Evolutionary conservation across 23 red algal genomes (phyloP).

Genomic region (Gracilariopsis chorda): DNA sequence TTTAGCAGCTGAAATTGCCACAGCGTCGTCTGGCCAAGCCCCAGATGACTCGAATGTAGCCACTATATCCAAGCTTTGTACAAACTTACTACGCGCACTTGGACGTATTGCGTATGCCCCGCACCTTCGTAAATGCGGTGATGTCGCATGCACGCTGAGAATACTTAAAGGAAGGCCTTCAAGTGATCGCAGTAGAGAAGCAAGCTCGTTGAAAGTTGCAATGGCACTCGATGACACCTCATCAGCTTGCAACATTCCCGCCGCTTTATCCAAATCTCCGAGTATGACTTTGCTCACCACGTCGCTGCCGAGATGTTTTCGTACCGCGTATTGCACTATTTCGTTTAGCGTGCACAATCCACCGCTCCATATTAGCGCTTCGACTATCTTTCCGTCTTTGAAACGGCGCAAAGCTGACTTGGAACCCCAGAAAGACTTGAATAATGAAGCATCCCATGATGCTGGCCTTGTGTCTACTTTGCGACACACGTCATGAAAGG

Average conservation of each 20-base stretch:
- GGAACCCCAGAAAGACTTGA: slow-evolving; percentile 63
- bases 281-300: background rate
- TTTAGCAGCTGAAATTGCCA: slow-evolving; percentile 51
- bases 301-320: slow-evolving; percentile 22
- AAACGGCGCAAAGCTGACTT: slow-evolving; percentile 65
- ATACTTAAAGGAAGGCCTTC: slow-evolving; percentile 50
- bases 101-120: slow-evolving; percentile 32
- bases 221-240: slow-evolving; percentile 8
- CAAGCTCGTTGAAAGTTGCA: slow-evolving; percentile 53
- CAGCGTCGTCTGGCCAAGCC: slow-evolving; percentile 64
- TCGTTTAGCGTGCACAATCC: slow-evolving; percentile 20
- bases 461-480: slow-evolving; percentile 47
- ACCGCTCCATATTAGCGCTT: slow-evolving; percentile 74
- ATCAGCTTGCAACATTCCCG: slow-evolving; percentile 5
- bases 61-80: slow-evolving; percentile 38
- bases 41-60: slow-evolving; percentile 46
- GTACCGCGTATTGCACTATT: slow-evolving; percentile 14
- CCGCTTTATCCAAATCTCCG: slow-evolving; percentile 24
- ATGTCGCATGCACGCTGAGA: slow-evolving; percentile 43
- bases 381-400: slow-evolving; percentile 73
- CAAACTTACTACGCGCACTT: slow-evolving; percentile 2
- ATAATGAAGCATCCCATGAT: slow-evolving; percentile 12
- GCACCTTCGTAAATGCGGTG: slow-evolving; percentile 56
- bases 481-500: slow-evolving; percentile 4
- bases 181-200: slow-evolving; percentile 27